These are phyloP conservation scores for Plasmodium vinckei DNA, from an alignment of 169 alveolate species.

Conservation along the genomic window DNA sequence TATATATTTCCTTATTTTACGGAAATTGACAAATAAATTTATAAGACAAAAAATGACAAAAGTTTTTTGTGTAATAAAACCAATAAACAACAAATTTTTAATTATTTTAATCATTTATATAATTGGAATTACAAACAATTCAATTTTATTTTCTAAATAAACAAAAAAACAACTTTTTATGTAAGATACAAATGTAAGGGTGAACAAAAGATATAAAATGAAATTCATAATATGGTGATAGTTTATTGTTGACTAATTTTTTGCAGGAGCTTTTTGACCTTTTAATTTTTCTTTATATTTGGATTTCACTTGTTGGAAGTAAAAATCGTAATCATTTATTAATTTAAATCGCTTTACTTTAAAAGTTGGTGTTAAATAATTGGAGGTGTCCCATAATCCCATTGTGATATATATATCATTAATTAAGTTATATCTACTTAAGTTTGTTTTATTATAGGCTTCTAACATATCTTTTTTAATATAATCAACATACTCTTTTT, in stretches of 20 bases:
- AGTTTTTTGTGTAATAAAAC: no score
- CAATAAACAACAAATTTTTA: no score
- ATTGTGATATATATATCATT: conserved; percentile 31
- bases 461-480: conserved; percentile 40
- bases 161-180: no score
- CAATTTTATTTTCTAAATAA: no score
- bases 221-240: neutral
- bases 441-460: conserved; percentile 24
- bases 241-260: neutral
- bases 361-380: conserved; percentile 54
- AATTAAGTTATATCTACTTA: conserved; percentile 30
- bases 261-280: neutral
- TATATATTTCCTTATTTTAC: no score
- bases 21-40: no score
- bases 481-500: conserved; percentile 29
- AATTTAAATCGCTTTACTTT: conserved; percentile 33
- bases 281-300: neutral
- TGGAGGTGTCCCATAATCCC: conserved; percentile 33
- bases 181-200: no score
- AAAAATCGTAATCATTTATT: conserved; percentile 32
- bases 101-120: no score
- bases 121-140: no score
- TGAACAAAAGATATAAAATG: no score
- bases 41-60: no score
- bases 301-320: conserved; percentile 14